phyloP scores from a whole-genome alignment of 2,329 filamentous ascomycete genomes.

The Niveomyces coronatus region DNA sequence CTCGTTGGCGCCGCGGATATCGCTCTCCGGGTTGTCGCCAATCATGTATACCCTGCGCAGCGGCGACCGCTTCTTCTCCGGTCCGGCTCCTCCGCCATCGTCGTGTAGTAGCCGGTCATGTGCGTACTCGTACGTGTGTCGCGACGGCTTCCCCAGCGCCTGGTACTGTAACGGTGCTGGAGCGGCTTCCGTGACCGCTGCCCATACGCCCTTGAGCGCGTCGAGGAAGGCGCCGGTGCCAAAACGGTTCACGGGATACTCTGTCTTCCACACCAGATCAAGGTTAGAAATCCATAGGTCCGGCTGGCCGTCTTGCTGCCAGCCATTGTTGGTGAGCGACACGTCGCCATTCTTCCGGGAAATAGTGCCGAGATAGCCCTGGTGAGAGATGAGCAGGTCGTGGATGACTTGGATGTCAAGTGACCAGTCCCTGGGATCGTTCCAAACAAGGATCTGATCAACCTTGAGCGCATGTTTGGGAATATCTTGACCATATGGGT shows the following conservation, averaged over 20 bases:
- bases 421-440: constrained; percentile 93
- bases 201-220: constrained; percentile 72
- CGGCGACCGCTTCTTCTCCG: constrained; percentile 48
- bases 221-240: constrained; percentile 87
- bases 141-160: constrained; percentile 74
- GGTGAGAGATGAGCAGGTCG: constrained; percentile 68
- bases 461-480: constrained; percentile 52
- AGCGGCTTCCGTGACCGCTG: constrained; percentile 54
- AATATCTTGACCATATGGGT: constrained; percentile 25
- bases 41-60: constrained; percentile 84
- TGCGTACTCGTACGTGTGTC: constrained; percentile 72
- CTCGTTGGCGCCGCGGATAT: constrained; percentile 78
- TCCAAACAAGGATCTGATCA: constrained; percentile 87
- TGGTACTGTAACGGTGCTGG: constrained; percentile 42
- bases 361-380: constrained; percentile 73
- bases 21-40: constrained; percentile 80
- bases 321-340: constrained; percentile 61
- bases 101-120: constrained; percentile 55
- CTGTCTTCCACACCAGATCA: constrained; percentile 81
- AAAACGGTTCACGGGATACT: constrained; percentile 74
- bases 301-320: constrained; percentile 73
- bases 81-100: constrained; percentile 14
- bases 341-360: constrained; percentile 59
- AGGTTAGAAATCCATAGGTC: constrained; percentile 80
- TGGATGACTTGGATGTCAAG: constrained; percentile 76